Evolutionary conservation across 768 basidiomycete species (phyloP).

Genomic region (Russula dissimulans): DNA sequence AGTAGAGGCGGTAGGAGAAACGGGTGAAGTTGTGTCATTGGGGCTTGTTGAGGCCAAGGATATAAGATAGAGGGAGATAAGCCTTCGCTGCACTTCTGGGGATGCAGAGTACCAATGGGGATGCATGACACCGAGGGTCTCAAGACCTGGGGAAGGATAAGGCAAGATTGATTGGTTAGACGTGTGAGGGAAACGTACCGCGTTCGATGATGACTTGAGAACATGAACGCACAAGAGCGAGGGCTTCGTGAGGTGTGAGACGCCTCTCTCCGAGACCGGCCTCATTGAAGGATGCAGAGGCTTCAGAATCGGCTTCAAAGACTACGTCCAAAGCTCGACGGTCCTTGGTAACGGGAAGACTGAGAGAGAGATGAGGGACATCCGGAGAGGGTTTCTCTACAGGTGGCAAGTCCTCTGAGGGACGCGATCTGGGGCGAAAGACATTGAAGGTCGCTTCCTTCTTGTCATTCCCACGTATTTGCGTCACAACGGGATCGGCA

Average conservation of each 20-base stretch:
- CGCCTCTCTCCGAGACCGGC: conserved; percentile 46
- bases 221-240: conserved; percentile 56
- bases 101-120: conserved; percentile 78
- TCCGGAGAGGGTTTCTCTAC: conserved; percentile 27
- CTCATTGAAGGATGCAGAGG: conserved; percentile 40
- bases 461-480: conserved; percentile 30
- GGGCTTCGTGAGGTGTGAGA: conserved; percentile 53
- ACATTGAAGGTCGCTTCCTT: conserved; percentile 39
- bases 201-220: conserved; percentile 55
- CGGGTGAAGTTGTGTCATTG: conserved; percentile 39
- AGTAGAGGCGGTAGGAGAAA: conserved; percentile 32
- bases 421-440: conserved; percentile 41
- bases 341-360: conserved; percentile 46
- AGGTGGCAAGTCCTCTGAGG: conserved; percentile 28
- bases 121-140: conserved; percentile 76
- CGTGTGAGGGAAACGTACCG: conserved; percentile 36
- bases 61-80: conserved; percentile 65
- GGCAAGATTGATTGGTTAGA: background rate
- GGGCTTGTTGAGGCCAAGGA: conserved; percentile 44
- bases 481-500: conserved; percentile 24
- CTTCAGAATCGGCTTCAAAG: conserved; percentile 51
- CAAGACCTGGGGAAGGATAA: conserved; percentile 44
- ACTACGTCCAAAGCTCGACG: conserved; percentile 44
- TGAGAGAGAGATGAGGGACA: conserved; percentile 53
- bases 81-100: conserved; percentile 52